phyloP scores from a whole-genome alignment of 306 rosid species.

The Vachellia pachyceras region DNA sequence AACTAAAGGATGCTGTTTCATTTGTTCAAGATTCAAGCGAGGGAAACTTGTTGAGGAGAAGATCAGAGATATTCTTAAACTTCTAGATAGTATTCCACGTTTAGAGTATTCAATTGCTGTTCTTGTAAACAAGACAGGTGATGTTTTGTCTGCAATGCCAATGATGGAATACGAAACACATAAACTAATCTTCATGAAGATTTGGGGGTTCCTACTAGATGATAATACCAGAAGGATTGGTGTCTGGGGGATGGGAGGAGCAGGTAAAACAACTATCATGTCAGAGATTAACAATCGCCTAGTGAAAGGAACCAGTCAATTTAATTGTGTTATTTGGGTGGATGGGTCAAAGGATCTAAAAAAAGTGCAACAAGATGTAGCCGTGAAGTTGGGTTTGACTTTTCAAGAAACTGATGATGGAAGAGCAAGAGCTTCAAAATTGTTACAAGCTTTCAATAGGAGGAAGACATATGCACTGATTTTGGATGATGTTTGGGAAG shows the following conservation, averaged over 20 bases:
- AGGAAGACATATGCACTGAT: slow-evolving; percentile 13
- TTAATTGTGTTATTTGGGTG: neutral
- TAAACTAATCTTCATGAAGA: neutral
- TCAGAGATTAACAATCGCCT: slow-evolving; percentile 16
- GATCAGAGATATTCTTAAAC: neutral
- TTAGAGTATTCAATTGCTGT: neutral
- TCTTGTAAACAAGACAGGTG: neutral
- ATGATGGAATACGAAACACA: neutral
- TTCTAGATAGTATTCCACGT: neutral
- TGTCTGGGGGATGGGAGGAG: slow-evolving; percentile 37
- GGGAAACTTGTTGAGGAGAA: neutral
- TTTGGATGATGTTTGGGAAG: slow-evolving; percentile 39
- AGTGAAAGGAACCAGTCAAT: neutral
- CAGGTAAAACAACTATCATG: slow-evolving; percentile 41
- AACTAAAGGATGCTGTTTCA: neutral
- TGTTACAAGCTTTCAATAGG: slow-evolving; percentile 21
- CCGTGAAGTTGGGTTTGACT: slow-evolving; percentile 14
- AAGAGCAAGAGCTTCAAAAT: neutral
- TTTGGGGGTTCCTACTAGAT: neutral
- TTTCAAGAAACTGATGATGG: neutral
- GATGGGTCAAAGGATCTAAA: neutral
- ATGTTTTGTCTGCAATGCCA: neutral
- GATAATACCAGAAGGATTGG: neutral
- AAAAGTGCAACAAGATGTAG: slow-evolving; percentile 27
- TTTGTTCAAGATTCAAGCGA: neutral